Percentiles rank a stretch among this genome's conserved stretches.
Evolutionary conservation across 2,329 filamentous ascomycete genomes (phyloP).

Genomic region (Cylindrodendrum hubeiense): DNA sequence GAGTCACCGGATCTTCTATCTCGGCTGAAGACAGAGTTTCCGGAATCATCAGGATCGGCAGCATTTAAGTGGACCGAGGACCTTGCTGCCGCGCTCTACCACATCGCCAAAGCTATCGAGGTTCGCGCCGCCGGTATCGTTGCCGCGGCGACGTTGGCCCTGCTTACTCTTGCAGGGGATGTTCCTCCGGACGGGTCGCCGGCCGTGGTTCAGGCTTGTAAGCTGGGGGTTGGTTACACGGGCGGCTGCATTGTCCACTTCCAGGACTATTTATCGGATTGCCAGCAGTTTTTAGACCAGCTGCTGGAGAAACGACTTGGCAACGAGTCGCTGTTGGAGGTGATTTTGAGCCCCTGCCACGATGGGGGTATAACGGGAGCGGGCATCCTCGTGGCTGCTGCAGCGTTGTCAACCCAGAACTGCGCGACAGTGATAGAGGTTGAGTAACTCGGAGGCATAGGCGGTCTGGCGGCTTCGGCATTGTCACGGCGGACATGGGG

Average conservation of each 20-base stretch:
- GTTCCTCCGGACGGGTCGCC: slow-evolving; percentile 57
- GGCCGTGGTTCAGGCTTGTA: slow-evolving; percentile 49
- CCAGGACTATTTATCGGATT: slow-evolving; percentile 78
- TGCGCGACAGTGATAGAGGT: slow-evolving; percentile 45
- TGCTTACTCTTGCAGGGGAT: slow-evolving; percentile 78
- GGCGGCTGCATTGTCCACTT: slow-evolving; percentile 86
- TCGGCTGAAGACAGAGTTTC: slow-evolving; percentile 66
- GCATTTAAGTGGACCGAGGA: slow-evolving; percentile 73
- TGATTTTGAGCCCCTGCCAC: slow-evolving; percentile 68
- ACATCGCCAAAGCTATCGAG: slow-evolving; percentile 78
- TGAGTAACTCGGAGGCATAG: slow-evolving; percentile 19
- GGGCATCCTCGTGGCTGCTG: slow-evolving; percentile 69
- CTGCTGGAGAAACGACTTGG: slow-evolving; percentile 54
- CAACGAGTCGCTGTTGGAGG: slow-evolving; percentile 51
- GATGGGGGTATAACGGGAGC: slow-evolving; percentile 73
- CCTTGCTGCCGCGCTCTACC: slow-evolving; percentile 70
- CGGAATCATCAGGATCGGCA: slow-evolving; percentile 56
- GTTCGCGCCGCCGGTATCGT: slow-evolving; percentile 79
- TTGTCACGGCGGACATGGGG: slow-evolving; percentile 28
- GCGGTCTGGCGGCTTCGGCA: slow-evolving; percentile 39
- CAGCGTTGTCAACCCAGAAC: slow-evolving; percentile 50
- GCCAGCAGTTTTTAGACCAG: slow-evolving; percentile 75
- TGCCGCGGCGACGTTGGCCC: slow-evolving; percentile 77
- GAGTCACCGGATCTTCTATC: slow-evolving; percentile 57
- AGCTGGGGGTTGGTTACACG: slow-evolving; percentile 83